phyloP scores from a whole-genome alignment of 345 rosid genomes.

The Gossypium raimondii region DNA sequence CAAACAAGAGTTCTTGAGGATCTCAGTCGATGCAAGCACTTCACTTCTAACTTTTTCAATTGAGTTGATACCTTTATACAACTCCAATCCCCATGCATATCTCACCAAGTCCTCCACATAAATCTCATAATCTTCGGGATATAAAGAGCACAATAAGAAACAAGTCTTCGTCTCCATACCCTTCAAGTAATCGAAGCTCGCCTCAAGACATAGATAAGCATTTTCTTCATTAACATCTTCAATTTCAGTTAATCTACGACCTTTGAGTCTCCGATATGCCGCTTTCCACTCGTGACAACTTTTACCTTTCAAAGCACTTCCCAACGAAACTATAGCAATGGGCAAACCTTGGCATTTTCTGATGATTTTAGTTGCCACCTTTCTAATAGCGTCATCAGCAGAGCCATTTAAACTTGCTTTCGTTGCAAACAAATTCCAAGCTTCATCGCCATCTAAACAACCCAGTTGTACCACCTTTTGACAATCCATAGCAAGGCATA shows the following conservation, averaged over 20 bases:
- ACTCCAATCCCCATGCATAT: no score
- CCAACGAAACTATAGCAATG: background rate
- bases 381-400: background rate
- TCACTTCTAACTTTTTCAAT: background rate
- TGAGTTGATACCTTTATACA: background rate
- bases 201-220: background rate
- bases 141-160: background rate
- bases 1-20: no score
- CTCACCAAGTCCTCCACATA: background rate
- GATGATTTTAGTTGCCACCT: background rate
- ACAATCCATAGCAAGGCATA: background rate
- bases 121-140: background rate
- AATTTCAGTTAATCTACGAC: background rate
- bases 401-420: background rate
- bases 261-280: background rate
- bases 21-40: no score
- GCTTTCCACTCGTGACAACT: background rate
- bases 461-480: background rate
- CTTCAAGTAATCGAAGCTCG: background rate
- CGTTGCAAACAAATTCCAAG: background rate
- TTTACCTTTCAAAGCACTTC: background rate
- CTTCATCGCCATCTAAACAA: background rate
- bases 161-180: background rate
- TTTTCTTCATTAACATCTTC: background rate
- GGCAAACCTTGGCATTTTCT: background rate